A percentile compares a stretch with the other conserved stretches of the same genome.
Conservation (phyloP, 2,329 filamentous ascomycete genomes). For the Colletotrichum zoysiae region DNA sequence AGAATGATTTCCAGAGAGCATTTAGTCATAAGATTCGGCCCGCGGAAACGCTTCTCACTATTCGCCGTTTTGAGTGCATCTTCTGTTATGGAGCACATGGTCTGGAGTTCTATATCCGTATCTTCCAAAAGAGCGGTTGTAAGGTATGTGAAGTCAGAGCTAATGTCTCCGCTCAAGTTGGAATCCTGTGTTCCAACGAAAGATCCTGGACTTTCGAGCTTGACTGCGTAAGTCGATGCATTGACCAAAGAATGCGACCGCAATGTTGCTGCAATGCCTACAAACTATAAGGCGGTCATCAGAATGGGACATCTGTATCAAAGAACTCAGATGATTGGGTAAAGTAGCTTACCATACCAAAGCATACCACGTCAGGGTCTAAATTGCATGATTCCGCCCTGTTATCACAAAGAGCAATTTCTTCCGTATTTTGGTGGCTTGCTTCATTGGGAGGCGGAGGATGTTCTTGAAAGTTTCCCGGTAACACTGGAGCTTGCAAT, state of each 20-base stretch:
- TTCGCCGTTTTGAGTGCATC: not conserved
- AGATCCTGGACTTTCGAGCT: not conserved
- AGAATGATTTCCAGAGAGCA: constrained; percentile 36
- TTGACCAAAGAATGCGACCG: not conserved
- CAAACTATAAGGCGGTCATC: not conserved
- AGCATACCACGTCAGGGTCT: constrained; percentile 4
- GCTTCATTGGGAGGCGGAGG: too few species aligned
- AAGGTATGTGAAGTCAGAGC: not conserved
- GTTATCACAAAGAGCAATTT: too few species aligned
- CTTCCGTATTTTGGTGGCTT: too few species aligned
- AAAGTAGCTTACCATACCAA: constrained; percentile 2
- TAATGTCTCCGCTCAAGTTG: not conserved
- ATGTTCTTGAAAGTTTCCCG: too few species aligned
- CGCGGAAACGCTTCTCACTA: not conserved
- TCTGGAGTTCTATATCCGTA: not conserved
- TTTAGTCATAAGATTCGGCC: not conserved
- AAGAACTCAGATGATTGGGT: not conserved
- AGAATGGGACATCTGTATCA: not conserved
- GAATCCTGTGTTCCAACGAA: not conserved
- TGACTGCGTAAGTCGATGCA: not conserved
- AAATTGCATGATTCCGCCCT: not conserved
- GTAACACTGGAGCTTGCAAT: too few species aligned
- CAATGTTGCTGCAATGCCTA: not conserved
- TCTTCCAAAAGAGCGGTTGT: constrained; percentile 7
- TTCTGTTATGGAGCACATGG: not conserved